Base-by-base conservation (phyloP, 495 filamentous ascomycete genomes). In the Hapsidospora chrysogenum region DNA sequence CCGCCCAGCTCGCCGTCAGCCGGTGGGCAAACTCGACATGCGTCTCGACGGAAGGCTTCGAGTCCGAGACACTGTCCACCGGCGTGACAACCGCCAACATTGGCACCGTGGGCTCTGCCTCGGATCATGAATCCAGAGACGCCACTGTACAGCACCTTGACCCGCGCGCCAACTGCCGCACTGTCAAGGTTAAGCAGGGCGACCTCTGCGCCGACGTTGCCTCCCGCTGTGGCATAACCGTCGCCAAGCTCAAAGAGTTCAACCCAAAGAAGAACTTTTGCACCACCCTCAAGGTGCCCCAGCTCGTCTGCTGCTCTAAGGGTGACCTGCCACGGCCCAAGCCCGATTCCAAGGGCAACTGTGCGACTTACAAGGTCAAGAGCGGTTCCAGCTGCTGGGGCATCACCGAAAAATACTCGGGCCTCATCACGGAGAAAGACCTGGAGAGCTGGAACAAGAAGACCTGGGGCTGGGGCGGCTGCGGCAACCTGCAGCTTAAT, bases 391-490 rank as follows among this genome's bases (percentile, higher is more conserved):
- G 25, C n/a, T 63, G 58, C 44, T 4, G 10, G 8, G 21, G n/a
- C n/a, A 36, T 63, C 1, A 53, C 40, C 6, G 49, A 43, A 2
- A 37, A 37, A 2, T 30, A 52, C 41, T n/a, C n/a, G n/a, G 37
- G 42, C n/a, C 13, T 70, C 3, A 53, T 56, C 7, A 36, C 37
- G 7, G 47, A 37, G 3, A n/a, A n/a, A n/a, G 37, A 61, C 0
- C 37, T 70, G 4, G 50, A 59, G 4, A 26, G 17, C 0, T 60
- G 40, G 35, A 70, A 70, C 48, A 52, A 51, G 16, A 40, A 55
- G 1, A 67, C 61, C 9, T 71, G 64, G 64, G 66, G 52, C 22
- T 71, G 64, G 63, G 43, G 31, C 13, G 62, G 60, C 25, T 73
- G 68, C 43, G 35, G 39, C 5, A 20, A 29, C 8, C 39, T 71